Evolutionary conservation across 164 flowering plant species (phyloP).

Genomic region (Chimonanthus praecox): DNA sequence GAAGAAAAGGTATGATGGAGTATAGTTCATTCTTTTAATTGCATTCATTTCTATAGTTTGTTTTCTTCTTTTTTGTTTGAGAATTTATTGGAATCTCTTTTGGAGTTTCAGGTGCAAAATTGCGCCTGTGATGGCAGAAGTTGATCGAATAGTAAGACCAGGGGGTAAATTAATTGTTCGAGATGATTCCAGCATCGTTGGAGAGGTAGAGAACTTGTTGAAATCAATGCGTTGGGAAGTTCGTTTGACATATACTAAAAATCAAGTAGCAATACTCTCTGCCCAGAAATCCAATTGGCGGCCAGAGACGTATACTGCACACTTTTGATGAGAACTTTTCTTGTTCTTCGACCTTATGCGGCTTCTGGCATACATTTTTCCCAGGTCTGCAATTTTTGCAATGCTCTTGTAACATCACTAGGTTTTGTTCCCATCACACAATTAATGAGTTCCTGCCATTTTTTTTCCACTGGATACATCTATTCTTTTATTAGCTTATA

Average conservation of each 20-base stretch:
- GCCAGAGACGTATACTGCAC: conserved; percentile 36
- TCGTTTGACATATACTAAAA: conserved; percentile 54
- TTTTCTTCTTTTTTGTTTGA: background rate
- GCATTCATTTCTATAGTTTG: background rate
- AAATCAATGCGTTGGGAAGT: conserved; percentile 84
- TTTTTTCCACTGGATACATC: too few relatives aligned
- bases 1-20: conserved; percentile 41
- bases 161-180: conserved; percentile 80
- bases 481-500: too few relatives aligned
- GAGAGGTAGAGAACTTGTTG: conserved; percentile 62
- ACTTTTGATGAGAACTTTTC: conserved; percentile 23
- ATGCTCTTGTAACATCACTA: background rate
- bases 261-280: conserved; percentile 64
- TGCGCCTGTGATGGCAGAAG: conserved; percentile 58
- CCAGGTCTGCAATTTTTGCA: background rate
- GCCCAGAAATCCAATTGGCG: conserved; percentile 73
- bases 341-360: background rate
- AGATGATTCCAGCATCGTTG: conserved; percentile 45
- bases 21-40: background rate
- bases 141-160: conserved; percentile 76
- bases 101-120: conserved; percentile 56
- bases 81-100: conserved; percentile 3
- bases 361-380: too few relatives aligned
- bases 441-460: too few relatives aligned
- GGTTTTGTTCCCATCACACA: background rate